Evolutionary conservation across 441 rosid species (phyloP).

Genomic region (Jatropha multifida): DNA sequence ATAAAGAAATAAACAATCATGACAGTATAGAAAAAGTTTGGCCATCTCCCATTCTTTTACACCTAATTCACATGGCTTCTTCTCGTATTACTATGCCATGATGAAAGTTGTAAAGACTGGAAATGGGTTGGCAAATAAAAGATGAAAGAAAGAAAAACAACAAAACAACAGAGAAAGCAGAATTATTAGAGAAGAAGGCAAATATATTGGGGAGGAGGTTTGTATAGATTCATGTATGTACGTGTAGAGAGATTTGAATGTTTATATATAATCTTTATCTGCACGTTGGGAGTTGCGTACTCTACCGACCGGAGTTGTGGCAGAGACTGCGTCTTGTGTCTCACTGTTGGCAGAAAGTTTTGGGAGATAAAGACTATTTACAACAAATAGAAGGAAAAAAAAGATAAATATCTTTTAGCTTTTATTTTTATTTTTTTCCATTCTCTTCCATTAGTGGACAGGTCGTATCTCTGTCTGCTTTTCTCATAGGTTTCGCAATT

Average conservation of each 20-base stretch:
- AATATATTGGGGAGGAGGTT: not conserved
- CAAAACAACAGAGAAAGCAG: not conserved
- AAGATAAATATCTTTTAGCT: not conserved
- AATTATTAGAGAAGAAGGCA: not conserved
- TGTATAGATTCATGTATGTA: not conserved
- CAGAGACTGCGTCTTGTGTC: conserved; percentile 29
- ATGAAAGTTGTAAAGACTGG: not conserved
- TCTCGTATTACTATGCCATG: conserved; percentile 24
- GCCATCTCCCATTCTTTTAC: conserved; percentile 33
- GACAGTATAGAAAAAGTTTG: conserved; percentile 15
- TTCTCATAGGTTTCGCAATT: too few species aligned
- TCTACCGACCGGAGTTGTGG: conserved; percentile 5
- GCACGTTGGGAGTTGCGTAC: conserved; percentile 32
- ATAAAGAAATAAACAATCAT: conserved; percentile 20
- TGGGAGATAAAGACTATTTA: not conserved
- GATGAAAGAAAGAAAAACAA: conserved; percentile 10
- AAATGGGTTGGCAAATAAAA: conserved; percentile 30
- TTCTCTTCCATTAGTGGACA: too few species aligned
- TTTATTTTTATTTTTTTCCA: not conserved
- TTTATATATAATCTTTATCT: not conserved
- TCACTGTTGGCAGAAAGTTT: conserved; percentile 11
- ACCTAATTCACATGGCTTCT: conserved; percentile 40
- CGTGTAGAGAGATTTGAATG: not conserved
- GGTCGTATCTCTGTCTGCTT: too few species aligned
- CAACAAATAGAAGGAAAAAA: not conserved